Percentiles rank a stretch among this genome's conserved stretches.
Evolutionary conservation across 2,329 filamentous ascomycete species (phyloP).

Genomic region (Fusarium sulawesiense): DNA sequence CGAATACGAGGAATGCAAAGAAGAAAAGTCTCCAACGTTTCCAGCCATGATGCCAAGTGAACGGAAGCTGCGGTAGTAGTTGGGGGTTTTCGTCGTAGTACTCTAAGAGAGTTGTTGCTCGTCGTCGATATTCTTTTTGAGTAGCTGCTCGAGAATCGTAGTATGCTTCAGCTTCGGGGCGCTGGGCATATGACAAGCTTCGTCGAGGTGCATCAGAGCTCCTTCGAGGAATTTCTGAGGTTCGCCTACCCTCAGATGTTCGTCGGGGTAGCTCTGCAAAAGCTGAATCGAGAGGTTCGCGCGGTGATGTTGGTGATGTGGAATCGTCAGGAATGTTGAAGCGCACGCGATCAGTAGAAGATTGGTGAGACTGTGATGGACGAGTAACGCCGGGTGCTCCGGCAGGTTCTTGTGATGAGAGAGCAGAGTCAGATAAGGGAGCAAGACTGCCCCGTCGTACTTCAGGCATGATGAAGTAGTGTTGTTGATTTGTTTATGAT

Average conservation of each 20-base stretch:
- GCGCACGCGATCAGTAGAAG: slow-evolving; percentile 29
- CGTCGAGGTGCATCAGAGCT: slow-evolving; percentile 42
- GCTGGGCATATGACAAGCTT: slow-evolving; percentile 52
- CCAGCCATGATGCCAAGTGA: slow-evolving; percentile 56
- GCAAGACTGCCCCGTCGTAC: slow-evolving; percentile 46
- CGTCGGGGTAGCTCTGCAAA: slow-evolving; percentile 43
- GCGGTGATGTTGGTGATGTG: slow-evolving; percentile 11
- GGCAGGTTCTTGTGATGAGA: slow-evolving; percentile 32
- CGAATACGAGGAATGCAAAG: slow-evolving; percentile 60
- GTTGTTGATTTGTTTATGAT: not conserved
- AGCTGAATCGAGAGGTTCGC: slow-evolving; percentile 28
- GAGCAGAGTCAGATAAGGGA: slow-evolving; percentile 35
- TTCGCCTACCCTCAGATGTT: slow-evolving; percentile 28
- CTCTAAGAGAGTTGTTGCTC: slow-evolving; percentile 52
- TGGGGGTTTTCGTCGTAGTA: slow-evolving; percentile 55
- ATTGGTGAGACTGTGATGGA: slow-evolving; percentile 32
- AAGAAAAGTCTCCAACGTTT: slow-evolving; percentile 59
- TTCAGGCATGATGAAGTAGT: slow-evolving; percentile 44
- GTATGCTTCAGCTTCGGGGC: slow-evolving; percentile 52
- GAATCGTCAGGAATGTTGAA: slow-evolving; percentile 30
- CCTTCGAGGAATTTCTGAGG: slow-evolving; percentile 41
- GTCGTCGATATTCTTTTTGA: slow-evolving; percentile 50
- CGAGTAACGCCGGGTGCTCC: slow-evolving; percentile 19
- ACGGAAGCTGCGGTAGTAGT: slow-evolving; percentile 55
- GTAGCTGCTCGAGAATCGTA: slow-evolving; percentile 56